Base-by-base conservation (phyloP, 352 stramenopile species). In the Pythium phragmiticola region DNA sequence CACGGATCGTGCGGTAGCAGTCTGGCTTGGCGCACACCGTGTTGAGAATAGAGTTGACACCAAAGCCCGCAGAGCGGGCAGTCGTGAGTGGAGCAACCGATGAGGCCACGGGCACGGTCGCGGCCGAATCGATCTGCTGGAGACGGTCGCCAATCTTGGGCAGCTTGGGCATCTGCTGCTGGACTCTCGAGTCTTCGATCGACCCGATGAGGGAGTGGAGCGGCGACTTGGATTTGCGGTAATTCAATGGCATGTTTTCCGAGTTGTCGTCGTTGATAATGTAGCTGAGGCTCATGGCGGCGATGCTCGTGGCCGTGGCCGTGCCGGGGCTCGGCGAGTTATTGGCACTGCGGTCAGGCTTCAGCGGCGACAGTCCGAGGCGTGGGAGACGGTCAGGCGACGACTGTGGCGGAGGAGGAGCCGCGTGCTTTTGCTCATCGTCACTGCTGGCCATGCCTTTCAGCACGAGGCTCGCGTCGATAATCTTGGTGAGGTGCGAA, bases 271-370 rank as follows among this genome's bases (percentile, higher is more conserved):
- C 62, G 70, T 92, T 88, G 53, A 90, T 86, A 70, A 92, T 92
- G 66, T 83, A 92, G 77, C 84, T 90, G 51, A 92, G 82, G 21
- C 84, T 89, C 84, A 92, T 92, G 64, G 83, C 82, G 16, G 80
- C 76, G 48, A 89, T 89, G 52, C 78, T 75, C 26, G 70, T 83
- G 39, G 82, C 77, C 48, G 71, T 72, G 52, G 63, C 52, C 14
- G 67, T 68, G 41, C 58, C 56, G 2, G 63, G 62, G 39, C 63
- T 74, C 9, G 57, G 57, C 39, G 54, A 68, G 51, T 66, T 63
- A 52, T 48, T 60, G 51, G 33, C 45, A 47, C 58, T 63, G 5
- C 46, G 60, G 43, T 48, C 50, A 34, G 43, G 41, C 42, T 68
- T 61, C 42, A 61, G 46, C 42, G 59, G 59, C 42, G 65, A 57